These are phyloP conservation scores for Diaporthe ilicicola DNA, from an alignment of 2,329 filamentous ascomycete genomes.

Conservation along the genomic window DNA sequence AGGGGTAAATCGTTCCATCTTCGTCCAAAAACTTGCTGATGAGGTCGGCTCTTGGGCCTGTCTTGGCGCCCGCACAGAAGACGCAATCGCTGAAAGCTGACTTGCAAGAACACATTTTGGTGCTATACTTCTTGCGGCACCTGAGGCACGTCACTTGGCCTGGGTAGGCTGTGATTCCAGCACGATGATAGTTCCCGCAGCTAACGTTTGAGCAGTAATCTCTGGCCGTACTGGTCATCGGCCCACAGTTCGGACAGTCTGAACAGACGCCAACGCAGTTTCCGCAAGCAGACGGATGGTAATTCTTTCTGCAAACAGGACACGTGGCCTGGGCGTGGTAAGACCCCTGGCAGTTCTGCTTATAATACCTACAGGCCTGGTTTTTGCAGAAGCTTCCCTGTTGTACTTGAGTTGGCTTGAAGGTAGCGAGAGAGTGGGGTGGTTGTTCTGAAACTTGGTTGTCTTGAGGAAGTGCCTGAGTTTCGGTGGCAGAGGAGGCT, in stretches of 20 bases:
- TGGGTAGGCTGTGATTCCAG: no score
- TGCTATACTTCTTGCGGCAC: background rate
- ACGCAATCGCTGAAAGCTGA: background rate
- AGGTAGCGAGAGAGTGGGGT: background rate
- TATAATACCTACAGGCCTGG: background rate
- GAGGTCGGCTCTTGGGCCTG: background rate
- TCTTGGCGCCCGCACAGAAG: rapidly evolving
- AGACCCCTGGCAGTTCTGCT: rapidly evolving
- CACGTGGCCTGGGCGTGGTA: background rate
- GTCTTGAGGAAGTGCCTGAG: background rate
- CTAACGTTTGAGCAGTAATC: background rate
- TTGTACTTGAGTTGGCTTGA: rapidly evolving
- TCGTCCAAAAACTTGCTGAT: background rate
- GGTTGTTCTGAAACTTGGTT: background rate
- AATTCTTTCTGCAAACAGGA: background rate
- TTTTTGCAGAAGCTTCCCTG: background rate
- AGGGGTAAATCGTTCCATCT: background rate
- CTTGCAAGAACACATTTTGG: rapidly evolving
- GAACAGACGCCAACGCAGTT: background rate
- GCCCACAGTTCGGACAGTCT: background rate
- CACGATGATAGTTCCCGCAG: background rate
- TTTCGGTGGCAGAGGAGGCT: background rate
- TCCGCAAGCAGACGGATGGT: background rate
- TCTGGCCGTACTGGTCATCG: background rate
- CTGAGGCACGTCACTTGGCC: background rate